Evolutionary conservation across 768 basidiomycete species (phyloP), one percentile per base, ranked within the genome.

Genomic region (Lentinula boryana): DNA sequence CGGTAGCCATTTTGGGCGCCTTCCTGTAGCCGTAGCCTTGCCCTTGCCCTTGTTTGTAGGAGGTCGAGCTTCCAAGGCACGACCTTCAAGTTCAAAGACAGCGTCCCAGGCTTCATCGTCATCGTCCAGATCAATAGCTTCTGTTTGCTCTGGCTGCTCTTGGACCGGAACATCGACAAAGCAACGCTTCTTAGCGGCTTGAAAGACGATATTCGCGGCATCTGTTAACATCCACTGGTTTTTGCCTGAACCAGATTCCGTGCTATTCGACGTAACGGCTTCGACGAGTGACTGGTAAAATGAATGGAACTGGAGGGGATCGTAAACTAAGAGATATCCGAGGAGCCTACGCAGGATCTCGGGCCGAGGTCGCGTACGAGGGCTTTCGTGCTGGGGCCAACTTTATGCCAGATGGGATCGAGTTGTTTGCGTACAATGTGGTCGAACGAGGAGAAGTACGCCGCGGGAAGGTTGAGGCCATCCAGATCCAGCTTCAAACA

Each of bases 391-490:
- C 84, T 88, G 1, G 92, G 87, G 0, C 94, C 94, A 31, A 96
- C 95, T 74, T 94, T 93, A 72, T 98, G 95, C 96, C 97, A 98
- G 6, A 97, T 89, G 0, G 94, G 82, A 71, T 97, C 93, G 7
- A 98, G 83, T 67, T 95, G 93, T 35, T 85, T 83, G 3, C 95
- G 85, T 2, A 98, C 94, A 54, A 96, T 81, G 18, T 83, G 75
- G 68, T 98, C 95, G 68, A 98, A 99, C 1, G 91, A 93, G 36
- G 86, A 85, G 72, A 98, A 98, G 67, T 98, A 95, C 0, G 95
- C 93, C 66, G 90, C 95, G 68, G 97, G 91, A 51, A 98, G 83
- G 27, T 84, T 94, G 61, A 98, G 79, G 63, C 97, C 95, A 65
- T 98, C 96, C 15, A 98, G 78, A 57, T 98, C 96, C 21, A 98